phyloP scores from a whole-genome alignment of 768 basidiomycete genomes.

The Tylopilus subfusipes region DNA sequence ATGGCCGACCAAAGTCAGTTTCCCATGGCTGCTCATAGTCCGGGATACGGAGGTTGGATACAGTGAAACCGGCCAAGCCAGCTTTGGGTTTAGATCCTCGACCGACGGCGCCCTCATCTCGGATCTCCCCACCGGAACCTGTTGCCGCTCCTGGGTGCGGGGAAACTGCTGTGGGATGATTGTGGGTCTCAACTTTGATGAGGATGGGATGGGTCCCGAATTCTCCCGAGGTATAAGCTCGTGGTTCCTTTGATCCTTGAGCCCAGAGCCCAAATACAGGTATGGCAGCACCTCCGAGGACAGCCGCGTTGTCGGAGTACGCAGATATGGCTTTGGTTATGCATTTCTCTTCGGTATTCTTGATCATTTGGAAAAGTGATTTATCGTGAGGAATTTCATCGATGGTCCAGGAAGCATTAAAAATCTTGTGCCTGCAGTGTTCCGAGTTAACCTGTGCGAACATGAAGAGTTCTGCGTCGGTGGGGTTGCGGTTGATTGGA shows the following conservation, averaged over 20 bases:
- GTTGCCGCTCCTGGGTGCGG: slow-evolving; percentile 99
- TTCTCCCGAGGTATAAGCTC: slow-evolving; percentile 51
- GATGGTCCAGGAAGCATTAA: slow-evolving; percentile 96
- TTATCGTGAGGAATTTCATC: slow-evolving; percentile 60
- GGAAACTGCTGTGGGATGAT: slow-evolving; percentile 97
- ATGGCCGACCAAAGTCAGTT: slow-evolving; percentile 84
- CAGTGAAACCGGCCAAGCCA: slow-evolving; percentile 88
- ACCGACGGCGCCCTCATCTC: slow-evolving; percentile 96
- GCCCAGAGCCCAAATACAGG: slow-evolving; percentile 67
- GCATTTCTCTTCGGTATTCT: slow-evolving; percentile 84
- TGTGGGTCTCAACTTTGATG: slow-evolving; percentile 98
- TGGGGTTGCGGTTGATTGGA: slow-evolving; percentile 79
- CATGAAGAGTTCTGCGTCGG: slow-evolving; percentile 99
- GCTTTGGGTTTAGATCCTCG: slow-evolving; percentile 96
- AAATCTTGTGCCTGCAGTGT: slow-evolving; percentile 99
- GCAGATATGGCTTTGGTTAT: slow-evolving; percentile 85
- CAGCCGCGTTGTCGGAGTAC: slow-evolving; percentile 98
- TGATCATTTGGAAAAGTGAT: slow-evolving; percentile 95
- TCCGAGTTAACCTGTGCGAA: slow-evolving; percentile 99
- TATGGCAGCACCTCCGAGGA: slow-evolving; percentile 67
- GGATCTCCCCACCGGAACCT: slow-evolving; percentile 96
- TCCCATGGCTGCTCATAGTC: slow-evolving; percentile 95
- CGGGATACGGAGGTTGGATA: slow-evolving; percentile 90
- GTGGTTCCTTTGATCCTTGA: slow-evolving; percentile 18
- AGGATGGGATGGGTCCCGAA: slow-evolving; percentile 82